Evolutionary conservation across 2,329 filamentous ascomycete genomes (phyloP), one percentile per base, ranked within the genome.

Genomic region (Coniochaeta ligniaria): DNA sequence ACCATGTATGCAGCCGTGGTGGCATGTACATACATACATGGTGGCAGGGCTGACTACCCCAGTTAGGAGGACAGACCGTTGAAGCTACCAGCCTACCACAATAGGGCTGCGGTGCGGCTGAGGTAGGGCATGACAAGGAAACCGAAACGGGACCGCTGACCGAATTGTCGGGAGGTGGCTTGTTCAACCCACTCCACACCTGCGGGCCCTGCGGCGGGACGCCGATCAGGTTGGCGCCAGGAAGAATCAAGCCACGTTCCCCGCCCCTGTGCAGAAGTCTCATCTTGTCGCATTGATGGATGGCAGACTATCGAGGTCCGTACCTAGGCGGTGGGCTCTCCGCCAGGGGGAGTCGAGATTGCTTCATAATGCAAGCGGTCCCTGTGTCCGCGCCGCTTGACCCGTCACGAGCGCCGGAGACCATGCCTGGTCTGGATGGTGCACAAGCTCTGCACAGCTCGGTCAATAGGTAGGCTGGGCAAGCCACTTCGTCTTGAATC

Each of bases 161-260:
- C 59, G 50, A 33, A 45, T 60, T 54, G 43, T 60, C 59, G 59
- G 59, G 58, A 59, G 45, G 58, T 58, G 45, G 58, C 58, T 59
- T 31, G 43, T 59, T 26, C 24, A 11, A 28, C 43, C 47, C 52
- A 56, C 47, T 28, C 47, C 22, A 26, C 26, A 26, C 31, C 17
- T 24, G 31, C 17, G 20, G 31, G 28, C 14, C 12, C 16, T 35
- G 31, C 20, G 54, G 35, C n/a, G 6, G 56, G 36, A 45, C 56
- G 58, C 24, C 33, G 43, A 43, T 52, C 50, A 26, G 6, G 14
- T 45, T 45, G 20, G 41, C 43, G 50, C 36, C 3, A 58, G n/a
- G 38, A 12, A 45, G 38, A 58, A 41, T 58, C 56, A 58, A 45
- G 24, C 56, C 56, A 58, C 38, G 28, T 14, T 58, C 20, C 22